Evolutionary conservation across 139 green algal genomes (phyloP), one percentile per base, ranked within the genome.

Genomic region (Pleodorina starrii): DNA sequence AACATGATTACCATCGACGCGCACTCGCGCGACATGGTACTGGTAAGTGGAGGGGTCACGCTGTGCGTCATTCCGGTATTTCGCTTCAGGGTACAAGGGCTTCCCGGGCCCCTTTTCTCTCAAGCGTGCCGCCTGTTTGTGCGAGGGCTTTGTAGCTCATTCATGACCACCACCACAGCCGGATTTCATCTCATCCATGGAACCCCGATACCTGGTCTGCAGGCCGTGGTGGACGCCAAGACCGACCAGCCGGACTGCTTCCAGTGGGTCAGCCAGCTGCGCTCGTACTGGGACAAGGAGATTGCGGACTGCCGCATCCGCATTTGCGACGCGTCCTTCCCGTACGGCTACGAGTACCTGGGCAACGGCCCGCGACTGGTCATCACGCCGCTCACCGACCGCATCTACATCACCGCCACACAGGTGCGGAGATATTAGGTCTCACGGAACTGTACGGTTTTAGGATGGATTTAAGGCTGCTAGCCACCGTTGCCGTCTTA

Each of bases 1-100:
- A 98, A 97, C 92, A 97, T 97, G 96, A 98, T 98, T 91, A 98
- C 96, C 78, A 98, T 98, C 68, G 96, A 98, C 57, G 96, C 96
- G 1, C 96, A 98, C 94, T 95, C 91, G 38, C 93, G 96, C 40
- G 96, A 98, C 77, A 97, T 97, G 86, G 92, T 96, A 36, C 80
- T 88, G 73, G 88, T 87, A 36, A 88, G 83, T 72, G 76, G 32
- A 27, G 43, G 44, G 5, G 59, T 27, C 66, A n/a, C 57, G 57
- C 57, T 69, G 57, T 32, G 57, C 57, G 5, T 32, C 57, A 29
- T n/a, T n/a, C n/a, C n/a, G n/a, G n/a, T n/a, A n/a, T n/a, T n/a
- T n/a, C n/a, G n/a, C n/a, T n/a, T n/a, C n/a, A n/a, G n/a, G n/a
- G n/a, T n/a, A n/a, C n/a, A n/a, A n/a, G n/a, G n/a, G n/a, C n/a